Evolutionary conservation across 768 basidiomycete genomes (phyloP).

Genomic region (Chalciporus sphaerocephalus): DNA sequence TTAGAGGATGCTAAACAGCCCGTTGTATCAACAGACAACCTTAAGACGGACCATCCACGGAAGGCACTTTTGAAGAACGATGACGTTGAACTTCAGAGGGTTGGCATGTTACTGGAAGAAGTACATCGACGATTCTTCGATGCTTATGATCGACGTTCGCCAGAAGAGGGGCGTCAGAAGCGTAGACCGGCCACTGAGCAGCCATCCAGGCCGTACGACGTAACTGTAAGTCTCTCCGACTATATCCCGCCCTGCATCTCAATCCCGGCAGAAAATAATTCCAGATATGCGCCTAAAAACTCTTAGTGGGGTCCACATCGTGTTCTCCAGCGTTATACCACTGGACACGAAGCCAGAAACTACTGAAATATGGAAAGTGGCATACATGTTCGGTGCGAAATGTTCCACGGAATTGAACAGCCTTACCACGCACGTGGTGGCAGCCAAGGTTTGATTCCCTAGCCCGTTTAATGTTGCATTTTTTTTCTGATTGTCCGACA

Average conservation of each 20-base stretch:
- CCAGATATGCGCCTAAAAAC: conserved; percentile 72
- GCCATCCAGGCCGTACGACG: conserved; percentile 53
- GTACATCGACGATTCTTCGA: conserved; percentile 76
- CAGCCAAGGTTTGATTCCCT: conserved; percentile 61
- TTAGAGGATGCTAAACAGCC: conserved; percentile 39
- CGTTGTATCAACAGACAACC: conserved; percentile 20
- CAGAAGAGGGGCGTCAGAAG: conserved; percentile 27
- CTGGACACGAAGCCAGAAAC: conserved; percentile 76
- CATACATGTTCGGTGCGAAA: conserved; percentile 83
- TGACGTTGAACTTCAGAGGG: conserved; percentile 73
- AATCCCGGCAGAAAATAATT: conserved; percentile 65
- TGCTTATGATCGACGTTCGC: conserved; percentile 48
- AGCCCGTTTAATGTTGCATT: conserved; percentile 2
- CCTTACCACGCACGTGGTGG: conserved; percentile 84
- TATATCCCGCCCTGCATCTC: neutral
- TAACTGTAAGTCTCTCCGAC: conserved; percentile 56
- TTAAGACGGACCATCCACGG: conserved; percentile 44
- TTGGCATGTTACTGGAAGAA: conserved; percentile 78
- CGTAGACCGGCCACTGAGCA: conserved; percentile 25
- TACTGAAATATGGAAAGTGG: conserved; percentile 82
- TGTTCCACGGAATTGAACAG: conserved; percentile 65
- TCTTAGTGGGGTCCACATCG: conserved; percentile 72
- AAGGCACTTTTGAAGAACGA: conserved; percentile 85
- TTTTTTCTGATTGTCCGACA: conserved; percentile 1
- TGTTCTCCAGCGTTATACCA: conserved; percentile 95